These are phyloP conservation scores for Gentiana straminea DNA, from an alignment of 257 asterid species.

Conservation along the genomic window DNA sequence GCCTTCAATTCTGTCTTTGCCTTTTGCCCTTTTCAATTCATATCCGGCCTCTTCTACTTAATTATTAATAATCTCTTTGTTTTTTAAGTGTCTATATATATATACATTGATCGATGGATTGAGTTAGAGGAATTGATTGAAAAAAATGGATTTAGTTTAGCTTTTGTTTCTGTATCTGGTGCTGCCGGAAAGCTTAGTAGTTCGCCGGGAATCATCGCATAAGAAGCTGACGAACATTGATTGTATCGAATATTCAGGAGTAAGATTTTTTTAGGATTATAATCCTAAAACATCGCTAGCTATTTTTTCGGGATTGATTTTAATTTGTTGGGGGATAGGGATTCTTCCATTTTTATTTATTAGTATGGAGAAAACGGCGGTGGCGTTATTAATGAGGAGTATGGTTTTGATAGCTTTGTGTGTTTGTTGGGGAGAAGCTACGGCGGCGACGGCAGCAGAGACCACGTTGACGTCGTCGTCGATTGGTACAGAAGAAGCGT, in stretches of 20 bases:
- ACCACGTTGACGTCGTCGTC: not conserved
- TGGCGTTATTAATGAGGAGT: not conserved
- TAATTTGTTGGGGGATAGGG: not conserved
- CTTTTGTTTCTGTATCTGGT: not conserved
- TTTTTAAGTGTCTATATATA: not conserved
- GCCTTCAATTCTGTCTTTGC: not conserved
- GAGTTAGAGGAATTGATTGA: not conserved
- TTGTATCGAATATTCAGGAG: not conserved
- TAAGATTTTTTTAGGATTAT: not conserved
- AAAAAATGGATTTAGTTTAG: not conserved
- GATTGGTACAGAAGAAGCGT: not conserved
- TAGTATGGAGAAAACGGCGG: no score
- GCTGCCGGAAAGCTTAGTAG: not conserved
- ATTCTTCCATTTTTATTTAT: no score
- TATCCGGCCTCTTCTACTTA: not conserved
- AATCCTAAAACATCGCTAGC: not conserved
- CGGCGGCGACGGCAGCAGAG: not conserved
- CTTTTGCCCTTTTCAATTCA: not conserved
- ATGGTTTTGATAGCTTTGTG: not conserved
- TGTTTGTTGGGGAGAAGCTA: not conserved
- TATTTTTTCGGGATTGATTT: not conserved
- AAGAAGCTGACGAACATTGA: no score
- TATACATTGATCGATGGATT: not conserved
- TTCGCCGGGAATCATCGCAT: constrained; percentile 2
- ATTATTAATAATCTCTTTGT: no score